These are phyloP conservation scores for Clitoria ternatea DNA, from an alignment of 306 rosid species.

Conservation along the genomic window DNA sequence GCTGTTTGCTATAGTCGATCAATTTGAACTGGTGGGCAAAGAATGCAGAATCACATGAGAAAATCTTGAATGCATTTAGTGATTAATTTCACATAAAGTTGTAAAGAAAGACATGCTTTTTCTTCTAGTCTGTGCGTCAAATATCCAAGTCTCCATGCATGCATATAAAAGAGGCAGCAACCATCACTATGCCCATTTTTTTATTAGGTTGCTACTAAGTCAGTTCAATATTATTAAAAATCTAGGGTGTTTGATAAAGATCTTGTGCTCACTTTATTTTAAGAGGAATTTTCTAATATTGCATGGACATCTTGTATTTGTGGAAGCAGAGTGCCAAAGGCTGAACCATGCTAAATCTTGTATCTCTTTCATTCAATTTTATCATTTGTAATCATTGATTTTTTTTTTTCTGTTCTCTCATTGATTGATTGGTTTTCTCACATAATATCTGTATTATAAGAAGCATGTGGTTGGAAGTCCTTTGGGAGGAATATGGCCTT, in stretches of 20 bases:
- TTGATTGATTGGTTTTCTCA: background rate
- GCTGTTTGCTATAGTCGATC: background rate
- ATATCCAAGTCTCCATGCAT: background rate
- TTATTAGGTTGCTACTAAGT: background rate
- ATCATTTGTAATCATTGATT: background rate
- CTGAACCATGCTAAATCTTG: background rate
- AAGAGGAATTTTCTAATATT: background rate
- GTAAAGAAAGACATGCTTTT: background rate
- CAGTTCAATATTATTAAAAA: background rate
- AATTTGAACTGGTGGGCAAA: background rate
- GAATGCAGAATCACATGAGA: background rate
- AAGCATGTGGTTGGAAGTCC: background rate
- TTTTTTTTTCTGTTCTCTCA: constrained; percentile 2
- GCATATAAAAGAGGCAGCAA: background rate
- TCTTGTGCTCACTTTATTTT: background rate
- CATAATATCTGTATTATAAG: background rate
- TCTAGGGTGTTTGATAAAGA: background rate
- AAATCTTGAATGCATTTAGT: background rate
- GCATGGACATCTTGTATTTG: background rate
- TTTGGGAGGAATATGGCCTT: background rate
- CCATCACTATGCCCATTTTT: background rate
- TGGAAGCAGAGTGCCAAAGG: background rate
- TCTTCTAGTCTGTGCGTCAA: background rate
- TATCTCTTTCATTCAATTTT: background rate
- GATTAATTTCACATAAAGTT: background rate